These are phyloP conservation scores for Suillus clintonianus DNA, from an alignment of 768 basidiomycete genomes.

Conservation along the genomic window DNA sequence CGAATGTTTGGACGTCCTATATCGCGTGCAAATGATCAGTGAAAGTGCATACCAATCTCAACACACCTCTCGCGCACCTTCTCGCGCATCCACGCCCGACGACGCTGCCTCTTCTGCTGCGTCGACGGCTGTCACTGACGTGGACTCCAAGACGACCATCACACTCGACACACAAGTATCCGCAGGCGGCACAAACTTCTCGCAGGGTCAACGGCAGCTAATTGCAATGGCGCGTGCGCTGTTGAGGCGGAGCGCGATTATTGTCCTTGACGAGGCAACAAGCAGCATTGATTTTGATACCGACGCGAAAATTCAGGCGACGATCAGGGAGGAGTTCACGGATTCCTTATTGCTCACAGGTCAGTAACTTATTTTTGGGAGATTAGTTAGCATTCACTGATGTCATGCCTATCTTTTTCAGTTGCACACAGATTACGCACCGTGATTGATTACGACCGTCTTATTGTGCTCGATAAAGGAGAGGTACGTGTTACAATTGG, in stretches of 20 bases:
- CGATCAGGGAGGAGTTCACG: conserved; percentile 84
- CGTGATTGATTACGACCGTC: conserved; percentile 78
- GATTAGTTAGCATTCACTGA: neutral
- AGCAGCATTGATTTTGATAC: conserved; percentile 87
- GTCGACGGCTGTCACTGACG: conserved; percentile 48
- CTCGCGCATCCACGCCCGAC: conserved; percentile 46
- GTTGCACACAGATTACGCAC: conserved; percentile 76
- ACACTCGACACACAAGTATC: conserved; percentile 80
- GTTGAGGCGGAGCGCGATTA: conserved; percentile 67
- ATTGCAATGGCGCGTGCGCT: conserved; percentile 86
- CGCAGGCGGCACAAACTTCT: conserved; percentile 87
- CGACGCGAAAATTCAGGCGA: conserved; percentile 86
- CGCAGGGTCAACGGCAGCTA: conserved; percentile 87
- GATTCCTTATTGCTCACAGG: conserved; percentile 73
- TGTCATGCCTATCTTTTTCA: conserved; percentile 4
- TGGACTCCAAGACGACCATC: conserved; percentile 57
- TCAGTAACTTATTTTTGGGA: conserved; percentile 30
- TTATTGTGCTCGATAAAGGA: conserved; percentile 71
- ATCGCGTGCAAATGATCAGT: conserved; percentile 76
- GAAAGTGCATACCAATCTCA: conserved; percentile 50
- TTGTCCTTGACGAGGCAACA: conserved; percentile 83
- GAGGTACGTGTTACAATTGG: conserved; percentile 20
- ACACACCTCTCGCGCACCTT: conserved; percentile 50
- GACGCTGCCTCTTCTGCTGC: conserved; percentile 42
- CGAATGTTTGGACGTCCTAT: conserved; percentile 79